phyloP scores from a whole-genome alignment of 2,329 filamentous ascomycete genomes.

The Alternaria solani region DNA sequence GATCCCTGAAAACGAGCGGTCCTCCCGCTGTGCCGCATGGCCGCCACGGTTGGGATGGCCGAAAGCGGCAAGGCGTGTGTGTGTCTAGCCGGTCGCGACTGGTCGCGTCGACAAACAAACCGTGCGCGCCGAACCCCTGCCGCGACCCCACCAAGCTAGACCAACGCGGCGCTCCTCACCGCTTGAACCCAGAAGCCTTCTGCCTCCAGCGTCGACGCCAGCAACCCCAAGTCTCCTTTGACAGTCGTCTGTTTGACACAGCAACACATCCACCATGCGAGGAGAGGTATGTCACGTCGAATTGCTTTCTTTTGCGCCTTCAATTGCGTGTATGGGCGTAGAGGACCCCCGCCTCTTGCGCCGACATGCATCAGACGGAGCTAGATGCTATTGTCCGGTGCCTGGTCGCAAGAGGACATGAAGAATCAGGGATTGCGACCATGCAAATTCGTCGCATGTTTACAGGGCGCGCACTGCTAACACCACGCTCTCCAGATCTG shows the following conservation, averaged over 20 bases:
- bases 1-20: conserved; percentile 3
- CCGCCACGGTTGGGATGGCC: neutral
- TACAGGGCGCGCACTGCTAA: conserved; percentile 18
- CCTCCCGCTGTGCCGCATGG: conserved; percentile 6
- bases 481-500: conserved; percentile 59
- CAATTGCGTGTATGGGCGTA: neutral
- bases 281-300: conserved; percentile 48
- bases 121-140: conserved; percentile 22
- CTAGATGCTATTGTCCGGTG: neutral
- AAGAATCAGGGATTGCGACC: neutral
- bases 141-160: conserved; percentile 32
- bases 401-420: neutral
- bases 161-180: conserved; percentile 28
- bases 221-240: conserved; percentile 28
- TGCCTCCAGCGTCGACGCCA: conserved; percentile 19
- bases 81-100: conserved; percentile 16
- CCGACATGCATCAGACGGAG: conserved; percentile 10
- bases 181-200: conserved; percentile 24
- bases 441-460: neutral
- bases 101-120: conserved; percentile 23
- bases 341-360: conserved; percentile 16
- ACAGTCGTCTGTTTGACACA: conserved; percentile 49
- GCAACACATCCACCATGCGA: conserved; percentile 48
- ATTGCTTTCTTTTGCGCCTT: conserved; percentile 3
- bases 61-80: conserved; percentile 20